Evolutionary conservation across 768 basidiomycete genomes (phyloP), one percentile per base, ranked within the genome.

Genomic region (Cystofilobasidium bisporidii): DNA sequence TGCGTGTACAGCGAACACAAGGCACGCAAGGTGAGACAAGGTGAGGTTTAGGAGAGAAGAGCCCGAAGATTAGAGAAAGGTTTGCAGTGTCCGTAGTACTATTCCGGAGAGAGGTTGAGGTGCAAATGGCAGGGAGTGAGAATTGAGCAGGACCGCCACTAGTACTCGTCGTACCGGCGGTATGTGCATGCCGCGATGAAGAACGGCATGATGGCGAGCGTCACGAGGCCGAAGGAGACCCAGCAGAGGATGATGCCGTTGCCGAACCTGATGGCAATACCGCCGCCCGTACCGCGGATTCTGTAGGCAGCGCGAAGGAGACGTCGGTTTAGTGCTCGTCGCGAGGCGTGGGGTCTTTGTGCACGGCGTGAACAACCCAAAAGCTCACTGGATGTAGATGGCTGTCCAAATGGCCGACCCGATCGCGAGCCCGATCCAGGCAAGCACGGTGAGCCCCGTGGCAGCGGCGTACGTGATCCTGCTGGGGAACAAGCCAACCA

Each of bases 361-460:
- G 36, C 36, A 36, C 5, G 36, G 12, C 12, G 36, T 5, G 36
- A 36, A 36, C 6, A 36, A 36, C 6, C 36, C 5, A 36, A 12
- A 36, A 36, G 36, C 61, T 33, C n/a, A 62, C 66, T 68, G 61
- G 28, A 59, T 40, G 40, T 33, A 68, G 41, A 61, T 32, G 5
- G 67, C 60, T 4, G 67, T 68, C 67, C 67, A 68, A 30, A 68
- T 62, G 43, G 61, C 55, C 5, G 67, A 60, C 3, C 67, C 67
- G 43, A 68, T 56, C 12, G 60, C 67, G 32, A 68, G 40, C 2
- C 41, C 67, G n/a, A 68, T 22, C 33, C 53, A 56, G 28, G 53
- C 53, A 15, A 56, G 53, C 3, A 56, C 28, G 6, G 53, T 32
- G 5, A 56, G 20, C 28, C 28, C 53, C 17, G 28, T 17, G 5